Evolutionary conservation across 2,329 filamentous ascomycete species (phyloP).

Genomic region (Colletotrichum aenigma): DNA sequence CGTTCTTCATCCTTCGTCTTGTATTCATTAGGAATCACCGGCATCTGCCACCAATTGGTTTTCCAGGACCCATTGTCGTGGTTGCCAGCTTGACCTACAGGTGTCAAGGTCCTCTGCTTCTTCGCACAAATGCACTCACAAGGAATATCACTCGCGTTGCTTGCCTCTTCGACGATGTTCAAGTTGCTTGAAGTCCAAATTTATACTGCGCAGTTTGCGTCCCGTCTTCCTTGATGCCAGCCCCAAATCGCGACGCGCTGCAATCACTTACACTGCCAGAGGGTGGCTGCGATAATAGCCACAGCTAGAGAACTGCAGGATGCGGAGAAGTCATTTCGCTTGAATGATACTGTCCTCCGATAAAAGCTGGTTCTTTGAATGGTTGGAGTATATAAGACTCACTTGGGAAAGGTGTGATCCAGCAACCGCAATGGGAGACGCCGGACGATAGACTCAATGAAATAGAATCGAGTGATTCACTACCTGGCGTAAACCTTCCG

Average conservation of each 20-base stretch:
- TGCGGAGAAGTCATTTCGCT: not conserved
- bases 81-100: not conserved
- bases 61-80: not conserved
- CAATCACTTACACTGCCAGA: not conserved
- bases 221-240: not conserved
- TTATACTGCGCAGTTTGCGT: not conserved
- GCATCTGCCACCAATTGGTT: not conserved
- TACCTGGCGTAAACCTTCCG: not conserved
- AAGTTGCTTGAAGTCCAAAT: not conserved
- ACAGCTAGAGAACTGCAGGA: not conserved
- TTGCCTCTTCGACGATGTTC: not conserved
- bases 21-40: not conserved
- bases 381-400: not conserved
- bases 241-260: not conserved
- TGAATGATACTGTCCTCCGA: not conserved
- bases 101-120: not conserved
- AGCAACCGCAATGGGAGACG: not conserved
- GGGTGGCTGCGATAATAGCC: not conserved
- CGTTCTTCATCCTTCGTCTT: not conserved
- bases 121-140: not conserved
- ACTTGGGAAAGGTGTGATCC: not conserved
- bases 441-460: not conserved
- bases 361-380: not conserved
- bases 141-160: fast-evolving
- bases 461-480: not conserved